Conservation (phyloP, 2,329 filamentous ascomycete species). For the Penicillium sp. region DNA sequence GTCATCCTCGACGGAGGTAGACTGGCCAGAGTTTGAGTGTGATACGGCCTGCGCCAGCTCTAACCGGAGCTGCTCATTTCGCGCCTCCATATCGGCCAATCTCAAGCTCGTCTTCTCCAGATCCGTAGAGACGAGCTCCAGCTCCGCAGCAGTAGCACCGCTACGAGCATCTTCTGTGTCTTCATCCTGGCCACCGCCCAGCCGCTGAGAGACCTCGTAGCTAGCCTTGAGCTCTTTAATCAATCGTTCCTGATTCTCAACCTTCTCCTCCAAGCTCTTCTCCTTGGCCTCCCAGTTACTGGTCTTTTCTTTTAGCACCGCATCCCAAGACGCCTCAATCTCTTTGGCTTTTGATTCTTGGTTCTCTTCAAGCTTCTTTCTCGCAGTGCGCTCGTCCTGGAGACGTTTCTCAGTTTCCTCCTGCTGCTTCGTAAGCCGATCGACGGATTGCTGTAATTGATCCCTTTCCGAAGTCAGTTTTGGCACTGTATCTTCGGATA, state of each 20-base stretch:
- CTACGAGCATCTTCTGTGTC: slow-evolving; percentile 66
- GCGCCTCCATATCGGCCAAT: slow-evolving; percentile 86
- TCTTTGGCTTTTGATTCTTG: slow-evolving; percentile 84
- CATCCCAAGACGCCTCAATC: slow-evolving; percentile 86
- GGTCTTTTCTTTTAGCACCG: slow-evolving; percentile 88
- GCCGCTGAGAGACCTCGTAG: slow-evolving; percentile 92
- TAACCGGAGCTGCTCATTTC: slow-evolving; percentile 90
- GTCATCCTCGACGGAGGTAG: slow-evolving; percentile 79
- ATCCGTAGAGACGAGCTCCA: slow-evolving; percentile 92
- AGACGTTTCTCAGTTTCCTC: slow-evolving; percentile 81
- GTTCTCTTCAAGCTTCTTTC: slow-evolving; percentile 76
- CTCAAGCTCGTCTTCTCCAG: slow-evolving; percentile 86
- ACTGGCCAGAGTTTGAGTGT: slow-evolving; percentile 65
- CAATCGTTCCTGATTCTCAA: slow-evolving; percentile 90
- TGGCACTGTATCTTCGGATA: slow-evolving; percentile 90
- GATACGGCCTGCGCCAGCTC: slow-evolving; percentile 91
- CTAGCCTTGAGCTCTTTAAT: slow-evolving; percentile 95
- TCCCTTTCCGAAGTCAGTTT: slow-evolving; percentile 88
- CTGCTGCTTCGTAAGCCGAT: slow-evolving; percentile 76
- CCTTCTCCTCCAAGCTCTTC: slow-evolving; percentile 86
- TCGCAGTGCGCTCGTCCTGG: slow-evolving; percentile 75
- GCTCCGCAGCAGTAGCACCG: slow-evolving; percentile 81
- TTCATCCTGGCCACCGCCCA: slow-evolving; percentile 75
- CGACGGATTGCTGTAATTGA: slow-evolving; percentile 79
- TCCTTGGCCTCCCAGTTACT: slow-evolving; percentile 97